A percentile compares a stretch with the other conserved stretches of the same genome.
phyloP scores from a whole-genome alignment of 805 yeast species.

The Candida palmyrensis region DNA sequence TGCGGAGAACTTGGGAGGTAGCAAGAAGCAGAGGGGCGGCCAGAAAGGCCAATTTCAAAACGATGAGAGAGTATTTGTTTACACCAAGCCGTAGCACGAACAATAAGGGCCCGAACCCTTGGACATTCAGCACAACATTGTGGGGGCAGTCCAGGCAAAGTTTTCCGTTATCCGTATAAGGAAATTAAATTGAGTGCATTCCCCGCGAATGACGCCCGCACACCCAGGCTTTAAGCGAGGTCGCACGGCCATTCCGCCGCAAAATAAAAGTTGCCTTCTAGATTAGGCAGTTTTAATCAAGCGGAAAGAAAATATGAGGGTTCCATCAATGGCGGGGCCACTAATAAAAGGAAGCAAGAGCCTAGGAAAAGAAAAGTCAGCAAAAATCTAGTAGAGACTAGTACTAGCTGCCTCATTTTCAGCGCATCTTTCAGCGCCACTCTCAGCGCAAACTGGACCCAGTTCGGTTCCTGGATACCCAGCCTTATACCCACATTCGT shows the following conservation, averaged over 20 bases:
- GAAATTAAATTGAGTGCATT: background rate
- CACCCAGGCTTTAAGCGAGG: background rate
- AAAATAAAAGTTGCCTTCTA: background rate
- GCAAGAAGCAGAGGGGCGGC: too few species aligned
- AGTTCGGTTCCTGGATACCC: too few species aligned
- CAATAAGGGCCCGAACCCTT: too few species aligned
- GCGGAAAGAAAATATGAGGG: background rate
- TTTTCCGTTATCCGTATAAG: background rate
- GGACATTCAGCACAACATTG: too few species aligned
- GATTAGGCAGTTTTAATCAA: conserved; percentile 1
- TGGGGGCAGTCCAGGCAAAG: too few species aligned
- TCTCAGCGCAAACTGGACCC: too few species aligned
- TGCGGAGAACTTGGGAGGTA: too few species aligned
- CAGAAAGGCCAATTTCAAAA: too few species aligned
- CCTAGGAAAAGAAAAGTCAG: background rate
- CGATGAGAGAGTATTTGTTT: too few species aligned
- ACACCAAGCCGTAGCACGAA: too few species aligned
- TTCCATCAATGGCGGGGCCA: background rate
- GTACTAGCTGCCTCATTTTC: background rate
- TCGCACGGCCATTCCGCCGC: background rate
- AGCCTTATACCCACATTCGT: background rate
- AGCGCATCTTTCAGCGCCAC: too few species aligned
- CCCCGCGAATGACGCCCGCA: conserved; percentile 1
- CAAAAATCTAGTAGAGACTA: background rate
- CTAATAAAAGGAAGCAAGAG: background rate